Base-by-base conservation (phyloP, 192 early-diverging fungal genomes). In the Coemansia furcata region DNA sequence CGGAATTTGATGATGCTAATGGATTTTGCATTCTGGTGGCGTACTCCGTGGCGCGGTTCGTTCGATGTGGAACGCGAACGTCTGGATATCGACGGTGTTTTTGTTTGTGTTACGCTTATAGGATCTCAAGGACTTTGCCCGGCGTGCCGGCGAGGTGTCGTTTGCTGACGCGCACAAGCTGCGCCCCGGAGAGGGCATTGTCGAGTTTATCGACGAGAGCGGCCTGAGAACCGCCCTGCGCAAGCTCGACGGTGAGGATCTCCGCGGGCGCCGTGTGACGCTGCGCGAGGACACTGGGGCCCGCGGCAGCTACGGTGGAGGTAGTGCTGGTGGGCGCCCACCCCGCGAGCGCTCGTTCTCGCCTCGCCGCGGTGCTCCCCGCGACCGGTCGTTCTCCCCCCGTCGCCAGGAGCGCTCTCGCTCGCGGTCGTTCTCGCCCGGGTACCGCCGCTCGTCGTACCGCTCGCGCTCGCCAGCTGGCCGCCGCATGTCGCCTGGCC, bases 121-220 rank as follows among this genome's bases (percentile, higher is more conserved):
- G 94, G 95, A 95, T 85, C 86, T 98, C 83, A 98, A 98, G 85
- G 95, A 97, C 74, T 84, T 94, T 68, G 93, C 96, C 84, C 91
- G 94, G 65, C 93, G 94, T 69, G 95, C 93, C 33, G 95, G 95
- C 59, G 93, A 96, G 74, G 95, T 98, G 17, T 87, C 89, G 29
- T 98, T 93, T 86, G 92, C 97, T 7, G 94, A 97, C 73, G 87
- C 94, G 62, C 90, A 89, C 82, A 91, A 91, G 82, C 87, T 86
- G 67, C 84, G 89, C 12, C 84, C 89, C 33, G 94, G 93, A 33
- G 88, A 92, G 76, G 97, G 95, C 74, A 86, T 95, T 60, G 94
- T 98, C 38, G 96, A 98, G 84, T 98, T 97, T 69, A 74, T 85
- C 6, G 85, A 84, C 72, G 82, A 84, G 60, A 89, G 82, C 44